Evolutionary conservation across 192 early-diverging fungal species (phyloP), one percentile per base, ranked within the genome.

Genomic region (Coemansia reversa): DNA sequence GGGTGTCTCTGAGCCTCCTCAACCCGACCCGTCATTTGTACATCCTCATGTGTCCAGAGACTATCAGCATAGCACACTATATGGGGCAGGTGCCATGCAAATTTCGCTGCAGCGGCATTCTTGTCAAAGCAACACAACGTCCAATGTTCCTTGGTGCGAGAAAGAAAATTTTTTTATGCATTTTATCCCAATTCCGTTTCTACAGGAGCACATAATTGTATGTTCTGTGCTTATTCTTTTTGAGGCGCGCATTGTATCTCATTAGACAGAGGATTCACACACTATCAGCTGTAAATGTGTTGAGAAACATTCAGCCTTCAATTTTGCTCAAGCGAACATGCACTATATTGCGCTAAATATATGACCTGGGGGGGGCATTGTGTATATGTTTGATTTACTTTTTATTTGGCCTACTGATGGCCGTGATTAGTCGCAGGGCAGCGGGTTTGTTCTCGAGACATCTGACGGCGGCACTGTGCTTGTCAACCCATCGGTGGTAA

Each of bases 401-500:
- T 32, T 59, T 42, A 48, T 22, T 27, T 52, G 23, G 51, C 7
- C 51, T 23, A 52, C 51, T 22, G 51, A 45, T 14, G 16, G 12
- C 14, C 1, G 39, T 16, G 14, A 16, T 11, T 80, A 80, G 77
- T 62, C 77, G 52, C 77, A 80, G 58, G 77, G 77, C 18, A 74
- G 62, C 64, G 63, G 65, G 33, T 71, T 80, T 71, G 32, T 67
- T 60, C 68, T 80, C 32, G 77, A 80, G 50, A 80, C 77, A 24
- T 80, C 77, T 32, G 72, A 74, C 59, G 72, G 72, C 22, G 58
- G 60, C 51, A 70, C 65, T 1, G 68, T 75, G 53, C 35, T 56
- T 45, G 63, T 80, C 30, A 74, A 74, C 48, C 77, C 72, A 30
- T 56, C 77, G 16, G 72, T 74, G 58, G 77, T 80, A 74, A 71